Conservation (phyloP, 179 eudicot species). For the Heliamphora pulchella region DNA sequence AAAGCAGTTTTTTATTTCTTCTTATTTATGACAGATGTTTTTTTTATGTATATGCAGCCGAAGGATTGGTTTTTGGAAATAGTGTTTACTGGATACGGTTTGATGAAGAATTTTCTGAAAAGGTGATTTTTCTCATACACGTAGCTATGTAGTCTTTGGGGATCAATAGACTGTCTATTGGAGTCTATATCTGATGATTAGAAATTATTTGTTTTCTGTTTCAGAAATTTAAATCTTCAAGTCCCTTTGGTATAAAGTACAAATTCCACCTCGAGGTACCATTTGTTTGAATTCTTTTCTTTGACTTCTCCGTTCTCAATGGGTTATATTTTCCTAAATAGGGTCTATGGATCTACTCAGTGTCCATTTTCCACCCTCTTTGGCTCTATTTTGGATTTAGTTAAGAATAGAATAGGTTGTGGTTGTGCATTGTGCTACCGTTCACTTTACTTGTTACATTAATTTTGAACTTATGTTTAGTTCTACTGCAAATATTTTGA, state of each 20-base stretch:
- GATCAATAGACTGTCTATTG: not conserved
- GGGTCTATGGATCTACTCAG: not conserved
- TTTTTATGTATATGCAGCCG: slow-evolving; percentile 45
- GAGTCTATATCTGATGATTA: not conserved
- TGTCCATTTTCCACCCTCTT: not conserved
- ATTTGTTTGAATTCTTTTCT: not conserved
- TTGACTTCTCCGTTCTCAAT: not conserved
- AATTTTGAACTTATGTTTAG: not conserved
- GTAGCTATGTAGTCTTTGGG: not conserved
- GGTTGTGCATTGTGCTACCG: slow-evolving; percentile 21
- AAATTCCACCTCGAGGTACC: slow-evolving; percentile 94
- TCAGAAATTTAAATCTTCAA: slow-evolving; percentile 84
- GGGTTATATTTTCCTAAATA: not conserved
- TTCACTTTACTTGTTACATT: not conserved
- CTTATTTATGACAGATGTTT: not conserved
- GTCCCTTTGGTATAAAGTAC: slow-evolving; percentile 92
- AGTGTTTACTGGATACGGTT: slow-evolving; percentile 86
- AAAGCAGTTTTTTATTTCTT: not conserved
- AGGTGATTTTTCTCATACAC: slow-evolving; percentile 35
- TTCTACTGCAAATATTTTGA: not conserved
- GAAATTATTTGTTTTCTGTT: slow-evolving; percentile 16
- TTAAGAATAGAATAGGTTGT: not conserved
- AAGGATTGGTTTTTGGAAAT: slow-evolving; percentile 80
- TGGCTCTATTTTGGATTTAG: not conserved
- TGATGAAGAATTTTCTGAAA: slow-evolving; percentile 68